Percentiles rank a stretch among this genome's conserved stretches.
phyloP scores from a whole-genome alignment of 2,329 filamentous ascomycete species.

The Penicillium carneum region DNA sequence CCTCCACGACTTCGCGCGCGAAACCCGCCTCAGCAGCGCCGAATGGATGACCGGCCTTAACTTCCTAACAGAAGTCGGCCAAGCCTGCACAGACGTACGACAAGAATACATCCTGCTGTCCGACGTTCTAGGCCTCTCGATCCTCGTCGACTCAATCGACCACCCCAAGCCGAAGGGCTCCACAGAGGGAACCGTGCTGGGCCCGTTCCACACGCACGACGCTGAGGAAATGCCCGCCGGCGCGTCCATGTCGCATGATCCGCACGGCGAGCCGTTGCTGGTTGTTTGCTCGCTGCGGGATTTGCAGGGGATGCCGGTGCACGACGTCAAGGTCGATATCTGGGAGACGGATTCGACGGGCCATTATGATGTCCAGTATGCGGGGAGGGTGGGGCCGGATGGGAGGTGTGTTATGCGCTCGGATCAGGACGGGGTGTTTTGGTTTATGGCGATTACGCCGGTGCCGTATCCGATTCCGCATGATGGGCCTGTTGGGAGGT shows the following conservation, averaged over 20 bases:
- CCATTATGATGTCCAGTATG: constrained; percentile 81
- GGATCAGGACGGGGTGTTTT: constrained; percentile 77
- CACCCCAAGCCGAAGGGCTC: constrained; percentile 75
- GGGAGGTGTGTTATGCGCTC: constrained; percentile 74
- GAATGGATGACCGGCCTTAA: constrained; percentile 79
- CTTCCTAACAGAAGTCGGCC: constrained; percentile 75
- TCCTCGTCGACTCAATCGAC: constrained; percentile 82
- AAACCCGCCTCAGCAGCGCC: constrained; percentile 75
- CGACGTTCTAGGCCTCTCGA: constrained; percentile 78
- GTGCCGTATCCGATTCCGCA: constrained; percentile 85
- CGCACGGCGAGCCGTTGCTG: constrained; percentile 72
- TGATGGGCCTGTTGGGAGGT: constrained; percentile 80
- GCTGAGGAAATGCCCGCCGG: constrained; percentile 66
- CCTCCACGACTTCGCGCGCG: constrained; percentile 81
- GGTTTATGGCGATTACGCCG: constrained; percentile 84
- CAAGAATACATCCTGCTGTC: constrained; percentile 86
- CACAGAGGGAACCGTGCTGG: constrained; percentile 81
- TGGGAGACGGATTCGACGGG: constrained; percentile 86
- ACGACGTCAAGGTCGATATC: constrained; percentile 75
- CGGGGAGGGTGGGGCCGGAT: constrained; percentile 68
- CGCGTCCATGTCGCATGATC: constrained; percentile 70
- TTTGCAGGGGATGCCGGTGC: constrained; percentile 67
- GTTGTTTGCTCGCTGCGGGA: constrained; percentile 77
- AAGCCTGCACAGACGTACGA: constrained; percentile 76
- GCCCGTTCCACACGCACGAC: constrained; percentile 84